Evolutionary conservation across 1,139 yeast species (phyloP), one percentile per base, ranked within the genome.

Genomic region (Blastobotrys illinoisensis): DNA sequence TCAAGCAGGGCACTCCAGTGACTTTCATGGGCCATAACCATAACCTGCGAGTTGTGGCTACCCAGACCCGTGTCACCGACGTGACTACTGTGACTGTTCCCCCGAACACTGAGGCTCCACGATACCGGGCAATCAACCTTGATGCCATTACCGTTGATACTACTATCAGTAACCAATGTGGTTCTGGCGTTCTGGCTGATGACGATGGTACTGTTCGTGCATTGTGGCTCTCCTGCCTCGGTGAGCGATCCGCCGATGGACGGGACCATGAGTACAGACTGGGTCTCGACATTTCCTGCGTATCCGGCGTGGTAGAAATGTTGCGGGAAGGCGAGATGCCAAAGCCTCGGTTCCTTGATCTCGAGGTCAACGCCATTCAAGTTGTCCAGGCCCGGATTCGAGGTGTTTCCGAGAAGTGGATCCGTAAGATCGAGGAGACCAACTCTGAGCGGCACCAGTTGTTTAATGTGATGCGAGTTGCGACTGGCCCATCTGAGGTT

Each of bases 331-430:
- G 82, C 36, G 68, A 74, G 45, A 71, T 74, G 9, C 89, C 93
- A 2, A 73, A 75, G 45, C 77, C 81, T 7, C 74, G 87, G 58
- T 84, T 88, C 53, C 76, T 91, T 53, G 96, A 89, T 64, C 85
- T 89, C 46, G 97, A 88, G 64, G 84, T 88, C 62, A 79, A 80
- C 28, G 77, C 91, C 0, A 75, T 86, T 51, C 79, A 88, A 1
- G 77, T 89, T 23, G 79, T 85, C 26, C 86, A 84, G 64, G 96
- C 96, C 2, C 82, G 97, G 70, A 80, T 88, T 50, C 79, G 89
- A 65, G 96, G 96, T 14, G 96, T 90, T 19, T 80, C 93, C 1
- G 93, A 87, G 63, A 82, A 82, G 46, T 88, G 96, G 95, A 86
- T 90, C 59, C 67, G 76, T 43, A 77, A 76, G 60, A 80, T 88